Conservation (phyloP, 2,329 filamentous ascomycete species). For the Chaetomiaceae sp. region DNA sequence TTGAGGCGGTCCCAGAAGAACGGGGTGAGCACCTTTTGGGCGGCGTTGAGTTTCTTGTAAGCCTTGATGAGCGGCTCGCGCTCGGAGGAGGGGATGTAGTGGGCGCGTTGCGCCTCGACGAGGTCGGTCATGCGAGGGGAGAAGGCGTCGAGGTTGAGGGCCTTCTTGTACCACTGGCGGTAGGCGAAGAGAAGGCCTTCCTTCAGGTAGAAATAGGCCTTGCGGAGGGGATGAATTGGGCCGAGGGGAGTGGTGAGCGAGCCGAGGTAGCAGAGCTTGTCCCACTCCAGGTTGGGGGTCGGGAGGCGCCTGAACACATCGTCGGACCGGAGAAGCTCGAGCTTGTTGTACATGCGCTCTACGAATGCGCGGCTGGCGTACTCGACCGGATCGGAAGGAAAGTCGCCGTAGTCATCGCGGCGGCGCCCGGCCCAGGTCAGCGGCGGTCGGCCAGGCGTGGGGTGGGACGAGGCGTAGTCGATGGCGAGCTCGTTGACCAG, state of each 20-base stretch:
- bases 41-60: conserved; percentile 28
- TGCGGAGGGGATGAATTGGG: not conserved
- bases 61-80: conserved; percentile 26
- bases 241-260: conserved; percentile 6
- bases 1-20: conserved; percentile 33
- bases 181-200: conserved; percentile 11
- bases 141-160: conserved; percentile 3
- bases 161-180: conserved; percentile 2
- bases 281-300: conserved; percentile 34
- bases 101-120: conserved; percentile 35
- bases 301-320: conserved; percentile 29
- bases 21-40: conserved; percentile 35
- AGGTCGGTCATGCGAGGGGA: not conserved
- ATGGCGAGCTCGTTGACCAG: conserved; percentile 61
- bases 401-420: conserved; percentile 49
- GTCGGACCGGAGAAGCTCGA: conserved; percentile 33
- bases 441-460: conserved; percentile 2
- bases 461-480: conserved; percentile 33
- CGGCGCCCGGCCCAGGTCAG: conserved; percentile 28
- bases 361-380: conserved; percentile 53
- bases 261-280: conserved; percentile 22
- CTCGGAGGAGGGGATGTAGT: conserved; percentile 35
- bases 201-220: conserved; percentile 13
- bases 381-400: conserved; percentile 43
- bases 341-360: conserved; percentile 38